These are phyloP conservation scores for Polyplosphaeria fusca DNA, from an alignment of 495 filamentous ascomycete species.

Conservation along the genomic window DNA sequence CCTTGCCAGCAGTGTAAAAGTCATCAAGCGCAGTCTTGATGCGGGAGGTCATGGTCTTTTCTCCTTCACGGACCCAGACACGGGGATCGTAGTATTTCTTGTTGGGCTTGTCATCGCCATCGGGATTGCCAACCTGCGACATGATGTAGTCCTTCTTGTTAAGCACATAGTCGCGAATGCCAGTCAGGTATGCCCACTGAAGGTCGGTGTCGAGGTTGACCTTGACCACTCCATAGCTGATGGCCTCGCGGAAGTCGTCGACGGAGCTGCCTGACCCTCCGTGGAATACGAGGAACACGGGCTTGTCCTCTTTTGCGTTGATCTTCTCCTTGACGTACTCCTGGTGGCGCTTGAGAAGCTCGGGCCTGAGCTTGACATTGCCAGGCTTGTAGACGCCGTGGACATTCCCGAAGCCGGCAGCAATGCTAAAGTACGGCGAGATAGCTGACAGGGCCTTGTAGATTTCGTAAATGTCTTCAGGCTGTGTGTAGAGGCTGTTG, in stretches of 20 bases:
- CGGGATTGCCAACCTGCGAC: constrained; percentile 87
- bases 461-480: constrained; percentile 89
- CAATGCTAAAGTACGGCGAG: constrained; percentile 94
- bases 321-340: constrained; percentile 76
- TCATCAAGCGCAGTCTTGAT: constrained; percentile 78
- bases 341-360: constrained; percentile 93
- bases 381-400: constrained; percentile 99
- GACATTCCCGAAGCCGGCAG: constrained; percentile 97
- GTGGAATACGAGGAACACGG: constrained; percentile 99
- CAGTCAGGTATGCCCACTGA: constrained; percentile 80
- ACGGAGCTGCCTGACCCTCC: constrained; percentile 89
- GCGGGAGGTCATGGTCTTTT: constrained; percentile 90
- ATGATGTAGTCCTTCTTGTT: constrained; percentile 93
- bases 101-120: constrained; percentile 94
- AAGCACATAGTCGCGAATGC: constrained; percentile 89
- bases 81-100: constrained; percentile 93
- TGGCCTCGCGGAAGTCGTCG: constrained; percentile 42
- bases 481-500: constrained; percentile 94
- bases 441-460: constrained; percentile 76
- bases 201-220: constrained; percentile 92
- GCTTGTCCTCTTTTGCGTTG: constrained; percentile 68
- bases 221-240: constrained; percentile 86
- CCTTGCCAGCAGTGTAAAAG: constrained; percentile 83
- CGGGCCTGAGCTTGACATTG: constrained; percentile 92
- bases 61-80: constrained; percentile 88